Conservation (phyloP, 208 protist species). For the Wallacemonas collosoma region DNA sequence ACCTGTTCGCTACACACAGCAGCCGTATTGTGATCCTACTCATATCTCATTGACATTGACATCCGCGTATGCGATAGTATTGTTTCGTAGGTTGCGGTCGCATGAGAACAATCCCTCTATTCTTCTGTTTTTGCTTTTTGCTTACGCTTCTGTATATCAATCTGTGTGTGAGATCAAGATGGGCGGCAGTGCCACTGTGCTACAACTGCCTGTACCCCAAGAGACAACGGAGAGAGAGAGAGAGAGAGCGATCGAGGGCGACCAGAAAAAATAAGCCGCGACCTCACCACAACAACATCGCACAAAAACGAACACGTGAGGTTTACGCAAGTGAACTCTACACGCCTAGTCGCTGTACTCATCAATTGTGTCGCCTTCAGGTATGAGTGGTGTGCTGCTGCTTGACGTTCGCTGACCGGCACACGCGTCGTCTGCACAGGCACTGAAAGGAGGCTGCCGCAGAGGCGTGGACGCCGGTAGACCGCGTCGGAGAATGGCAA, state of each 20-base stretch:
- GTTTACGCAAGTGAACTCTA: not conserved
- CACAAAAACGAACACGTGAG: too few species aligned
- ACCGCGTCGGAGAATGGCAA: constrained; percentile 5
- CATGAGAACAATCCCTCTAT: too few species aligned
- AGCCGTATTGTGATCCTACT: too few species aligned
- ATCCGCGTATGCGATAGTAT: too few species aligned
- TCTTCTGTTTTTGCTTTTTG: constrained; percentile 6
- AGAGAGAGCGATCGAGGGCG: not conserved
- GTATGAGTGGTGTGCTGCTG: constrained; percentile 21
- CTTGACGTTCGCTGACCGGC: not conserved
- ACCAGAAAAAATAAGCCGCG: too few species aligned
- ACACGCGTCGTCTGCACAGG: not conserved
- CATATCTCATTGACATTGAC: too few species aligned
- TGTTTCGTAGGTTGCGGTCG: too few species aligned
- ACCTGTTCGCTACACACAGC: too few species aligned
- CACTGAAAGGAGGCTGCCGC: not conserved
- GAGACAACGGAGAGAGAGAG: constrained; percentile 4
- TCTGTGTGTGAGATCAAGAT: too few species aligned
- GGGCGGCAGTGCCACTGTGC: too few species aligned
- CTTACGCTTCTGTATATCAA: not conserved
- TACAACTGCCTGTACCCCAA: too few species aligned
- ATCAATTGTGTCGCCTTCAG: constrained; percentile 52
- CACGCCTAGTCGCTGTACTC: constrained; percentile 49
- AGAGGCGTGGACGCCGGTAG: not conserved
- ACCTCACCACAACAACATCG: too few species aligned